Evolutionary conservation across 2,329 filamentous ascomycete species (phyloP).

Genomic region (Monascus ruber): DNA sequence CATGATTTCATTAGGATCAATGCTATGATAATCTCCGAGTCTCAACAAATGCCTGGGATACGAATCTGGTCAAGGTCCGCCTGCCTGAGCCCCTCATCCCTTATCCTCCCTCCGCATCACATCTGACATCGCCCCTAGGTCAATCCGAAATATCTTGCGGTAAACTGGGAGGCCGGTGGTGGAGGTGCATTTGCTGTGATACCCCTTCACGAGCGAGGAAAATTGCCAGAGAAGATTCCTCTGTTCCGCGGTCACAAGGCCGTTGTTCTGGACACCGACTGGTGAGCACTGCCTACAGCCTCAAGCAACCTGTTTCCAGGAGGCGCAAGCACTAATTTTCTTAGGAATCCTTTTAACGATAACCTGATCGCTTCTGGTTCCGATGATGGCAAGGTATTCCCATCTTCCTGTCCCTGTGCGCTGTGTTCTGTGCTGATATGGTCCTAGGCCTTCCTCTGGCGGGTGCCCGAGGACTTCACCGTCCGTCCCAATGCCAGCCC

Average conservation of each 20-base stretch:
- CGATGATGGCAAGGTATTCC: constrained; percentile 72
- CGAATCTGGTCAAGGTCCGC: constrained; percentile 88
- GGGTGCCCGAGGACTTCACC: constrained; percentile 79
- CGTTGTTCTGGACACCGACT: constrained; percentile 93
- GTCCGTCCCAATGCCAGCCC: constrained; percentile 62
- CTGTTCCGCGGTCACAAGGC: constrained; percentile 94
- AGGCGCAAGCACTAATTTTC: constrained; percentile 4
- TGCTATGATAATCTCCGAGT: constrained; percentile 98
- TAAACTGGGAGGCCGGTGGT: constrained; percentile 97
- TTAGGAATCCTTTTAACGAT: constrained; percentile 92
- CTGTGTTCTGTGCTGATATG: too few relatives aligned
- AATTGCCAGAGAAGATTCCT: constrained; percentile 83
- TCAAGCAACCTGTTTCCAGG: neutral
- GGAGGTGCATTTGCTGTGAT: constrained; percentile 96
- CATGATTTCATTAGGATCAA: constrained; percentile 51
- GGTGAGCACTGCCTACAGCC: constrained; percentile 43
- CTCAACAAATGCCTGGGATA: constrained; percentile 98
- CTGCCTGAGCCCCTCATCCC: constrained; percentile 1
- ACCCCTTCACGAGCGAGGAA: constrained; percentile 77
- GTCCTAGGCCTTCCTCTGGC: constrained; percentile 70
- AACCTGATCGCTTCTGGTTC: constrained; percentile 83
- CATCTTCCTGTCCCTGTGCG: too few relatives aligned
- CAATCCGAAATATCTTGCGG: constrained; percentile 89
- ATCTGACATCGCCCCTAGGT: constrained; percentile 44
- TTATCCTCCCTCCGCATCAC: constrained; percentile 10